phyloP scores from a whole-genome alignment of 768 basidiomycete genomes.

The Russula dissimulans region DNA sequence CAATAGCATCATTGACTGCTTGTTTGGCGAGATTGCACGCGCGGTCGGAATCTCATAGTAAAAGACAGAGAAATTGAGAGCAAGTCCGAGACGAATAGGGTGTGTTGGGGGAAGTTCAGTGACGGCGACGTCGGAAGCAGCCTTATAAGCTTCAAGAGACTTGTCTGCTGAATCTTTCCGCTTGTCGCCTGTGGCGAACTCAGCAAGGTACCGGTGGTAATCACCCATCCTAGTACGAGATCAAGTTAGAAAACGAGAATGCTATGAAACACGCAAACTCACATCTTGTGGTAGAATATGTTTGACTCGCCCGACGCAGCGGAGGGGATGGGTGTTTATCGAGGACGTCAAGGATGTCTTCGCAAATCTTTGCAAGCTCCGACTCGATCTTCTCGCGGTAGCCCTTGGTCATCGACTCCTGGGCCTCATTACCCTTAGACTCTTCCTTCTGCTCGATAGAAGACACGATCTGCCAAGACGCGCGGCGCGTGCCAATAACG shows the following conservation, averaged over 20 bases:
- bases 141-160: slow-evolving; percentile 95
- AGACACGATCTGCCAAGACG: slow-evolving; percentile 96
- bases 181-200: slow-evolving; percentile 97
- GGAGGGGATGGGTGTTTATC: slow-evolving; percentile 95
- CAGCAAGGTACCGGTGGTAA: slow-evolving; percentile 97
- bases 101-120: slow-evolving; percentile 93
- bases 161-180: slow-evolving; percentile 96
- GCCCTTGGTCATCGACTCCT: slow-evolving; percentile 94
- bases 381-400: slow-evolving; percentile 97
- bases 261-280: slow-evolving; percentile 25
- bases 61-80: slow-evolving; percentile 99
- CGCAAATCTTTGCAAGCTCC: slow-evolving; percentile 96
- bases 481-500: slow-evolving; percentile 95
- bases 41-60: slow-evolving; percentile 99
- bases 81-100: slow-evolving; percentile 96
- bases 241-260: not conserved
- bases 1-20: slow-evolving; percentile 98
- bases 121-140: slow-evolving; percentile 93
- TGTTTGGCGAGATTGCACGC: slow-evolving; percentile 52
- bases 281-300: slow-evolving; percentile 99
- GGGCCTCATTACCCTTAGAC: slow-evolving; percentile 93
- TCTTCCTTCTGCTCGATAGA: slow-evolving; percentile 99
- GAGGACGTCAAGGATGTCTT: slow-evolving; percentile 95
- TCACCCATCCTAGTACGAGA: slow-evolving; percentile 79
- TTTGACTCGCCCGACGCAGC: slow-evolving; percentile 95